These are phyloP conservation scores for Prinsepia uniflora DNA, from an alignment of 306 rosid genomes.

Conservation along the genomic window DNA sequence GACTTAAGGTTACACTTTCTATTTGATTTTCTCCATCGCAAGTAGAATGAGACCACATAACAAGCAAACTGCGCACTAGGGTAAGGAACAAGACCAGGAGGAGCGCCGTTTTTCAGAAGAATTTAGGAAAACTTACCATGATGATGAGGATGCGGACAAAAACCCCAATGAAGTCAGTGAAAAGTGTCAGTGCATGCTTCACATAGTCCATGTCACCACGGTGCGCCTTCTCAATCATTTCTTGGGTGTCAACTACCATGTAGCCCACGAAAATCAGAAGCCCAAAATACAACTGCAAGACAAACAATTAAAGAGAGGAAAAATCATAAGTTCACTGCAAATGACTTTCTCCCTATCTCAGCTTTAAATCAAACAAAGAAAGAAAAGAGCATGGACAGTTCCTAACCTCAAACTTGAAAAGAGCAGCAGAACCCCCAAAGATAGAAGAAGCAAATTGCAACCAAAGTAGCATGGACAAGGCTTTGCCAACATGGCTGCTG, in stretches of 20 bases:
- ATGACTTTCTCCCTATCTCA: background rate
- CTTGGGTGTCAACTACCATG: slow-evolving; percentile 77
- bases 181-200: slow-evolving; percentile 78
- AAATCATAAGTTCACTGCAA: background rate
- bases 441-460: slow-evolving; percentile 70
- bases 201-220: slow-evolving; percentile 74
- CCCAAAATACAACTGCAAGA: slow-evolving; percentile 77
- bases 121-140: slow-evolving; percentile 42
- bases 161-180: slow-evolving; percentile 70
- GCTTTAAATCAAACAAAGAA: background rate
- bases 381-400: background rate
- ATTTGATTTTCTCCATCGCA: too few species aligned
- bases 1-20: background rate
- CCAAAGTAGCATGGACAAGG: slow-evolving; percentile 77
- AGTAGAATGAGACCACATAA: background rate
- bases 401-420: slow-evolving; percentile 77
- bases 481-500: slow-evolving; percentile 78
- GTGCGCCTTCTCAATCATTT: slow-evolving; percentile 83
- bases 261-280: slow-evolving; percentile 80
- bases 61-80: background rate
- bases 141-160: slow-evolving; percentile 70
- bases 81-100: background rate
- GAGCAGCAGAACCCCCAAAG: slow-evolving; percentile 68
- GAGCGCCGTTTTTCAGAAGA: background rate
- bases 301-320: background rate